Conservation (phyloP, 139 green algal genomes). For the Klebsormidium nitens region DNA sequence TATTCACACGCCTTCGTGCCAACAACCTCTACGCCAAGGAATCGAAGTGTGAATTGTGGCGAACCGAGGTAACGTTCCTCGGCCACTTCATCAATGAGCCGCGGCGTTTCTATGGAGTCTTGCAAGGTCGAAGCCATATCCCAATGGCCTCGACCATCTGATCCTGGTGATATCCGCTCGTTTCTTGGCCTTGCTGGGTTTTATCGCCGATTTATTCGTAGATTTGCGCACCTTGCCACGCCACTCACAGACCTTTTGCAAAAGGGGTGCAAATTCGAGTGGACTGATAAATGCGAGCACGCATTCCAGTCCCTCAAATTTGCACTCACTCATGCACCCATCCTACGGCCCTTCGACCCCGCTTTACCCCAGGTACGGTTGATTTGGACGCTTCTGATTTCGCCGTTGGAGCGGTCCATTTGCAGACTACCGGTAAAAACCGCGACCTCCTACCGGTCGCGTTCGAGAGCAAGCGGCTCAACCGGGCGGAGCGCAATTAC, state of each 20-base stretch:
- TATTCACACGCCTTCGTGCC: not conserved
- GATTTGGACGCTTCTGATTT: not conserved
- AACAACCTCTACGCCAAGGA: slow-evolving; percentile 1
- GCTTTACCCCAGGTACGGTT: not conserved
- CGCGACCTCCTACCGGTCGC: too few species aligned
- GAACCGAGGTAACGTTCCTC: slow-evolving; percentile 34
- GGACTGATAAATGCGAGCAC: slow-evolving; percentile 9
- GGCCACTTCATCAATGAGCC: slow-evolving; percentile 21
- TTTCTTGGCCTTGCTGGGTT: slow-evolving; percentile 60
- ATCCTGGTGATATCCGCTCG: slow-evolving; percentile 22
- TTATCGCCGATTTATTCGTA: slow-evolving; percentile 51
- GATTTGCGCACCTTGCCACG: slow-evolving; percentile 34
- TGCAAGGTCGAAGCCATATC: slow-evolving; percentile 43
- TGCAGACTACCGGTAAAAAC: too few species aligned
- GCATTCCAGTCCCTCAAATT: slow-evolving; percentile 24
- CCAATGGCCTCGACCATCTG: slow-evolving; percentile 37
- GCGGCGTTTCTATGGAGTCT: slow-evolving; percentile 39
- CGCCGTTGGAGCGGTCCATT: not conserved
- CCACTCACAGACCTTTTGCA: slow-evolving; percentile 39
- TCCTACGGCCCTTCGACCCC: not conserved
- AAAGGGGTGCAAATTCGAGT: slow-evolving; percentile 28
- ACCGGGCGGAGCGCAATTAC: too few species aligned
- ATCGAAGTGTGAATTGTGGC: too few species aligned
- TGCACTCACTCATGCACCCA: not conserved
- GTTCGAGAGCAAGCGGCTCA: too few species aligned